Evolutionary conservation across 1,139 yeast genomes (phyloP), one percentile per base, ranked within the genome.

Genomic region (Geotrichum macrosporum): DNA sequence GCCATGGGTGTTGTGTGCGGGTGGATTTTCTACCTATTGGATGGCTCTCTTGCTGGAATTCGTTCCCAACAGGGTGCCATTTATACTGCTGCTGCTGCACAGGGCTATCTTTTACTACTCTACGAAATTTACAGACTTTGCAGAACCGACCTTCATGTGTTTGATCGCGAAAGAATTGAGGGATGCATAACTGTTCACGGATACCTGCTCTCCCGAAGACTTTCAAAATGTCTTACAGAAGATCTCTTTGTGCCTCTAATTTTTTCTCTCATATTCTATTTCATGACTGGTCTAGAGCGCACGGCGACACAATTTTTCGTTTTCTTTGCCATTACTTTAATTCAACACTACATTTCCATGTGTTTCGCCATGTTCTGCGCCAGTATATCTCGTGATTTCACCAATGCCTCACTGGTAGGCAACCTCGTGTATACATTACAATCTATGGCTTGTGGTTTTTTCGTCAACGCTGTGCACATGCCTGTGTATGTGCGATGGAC

Each of bases 401-500:
- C 89, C 1, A 69, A 75, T 26, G 81, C 89, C 1, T 73, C 87
- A 0, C 68, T 84, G 50, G 64, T 81, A 18, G 74, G 80, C 30
- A 84, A 84, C 57, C 61, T 80, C 43, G 74, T 79, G 50, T 83
- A 79, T 60, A 86, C 88, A 35, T 64, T 83, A 26, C 88, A 84
- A 59, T 79, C 85, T 44, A 76, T 82, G 71, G 86, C 88, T 0
- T 81, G 88, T 64, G 95, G 95, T 0, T 84, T 79, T 63, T 85
- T 84, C 58, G 84, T 81, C 18, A 85, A 84, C 63, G 78, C 89
- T 0, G 69, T 73, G 15, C 73, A 80, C 1, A 76, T 85, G 81
- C 95, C 95, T 0, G 94, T 84, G 3, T 86, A 86, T 58, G 94
- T 86, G 3, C 72, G 89, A 32, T 86, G 95, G 95, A 73, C 81